These are phyloP conservation scores for Penicillium lagena DNA, from an alignment of 495 filamentous ascomycete species.

Conservation along the genomic window DNA sequence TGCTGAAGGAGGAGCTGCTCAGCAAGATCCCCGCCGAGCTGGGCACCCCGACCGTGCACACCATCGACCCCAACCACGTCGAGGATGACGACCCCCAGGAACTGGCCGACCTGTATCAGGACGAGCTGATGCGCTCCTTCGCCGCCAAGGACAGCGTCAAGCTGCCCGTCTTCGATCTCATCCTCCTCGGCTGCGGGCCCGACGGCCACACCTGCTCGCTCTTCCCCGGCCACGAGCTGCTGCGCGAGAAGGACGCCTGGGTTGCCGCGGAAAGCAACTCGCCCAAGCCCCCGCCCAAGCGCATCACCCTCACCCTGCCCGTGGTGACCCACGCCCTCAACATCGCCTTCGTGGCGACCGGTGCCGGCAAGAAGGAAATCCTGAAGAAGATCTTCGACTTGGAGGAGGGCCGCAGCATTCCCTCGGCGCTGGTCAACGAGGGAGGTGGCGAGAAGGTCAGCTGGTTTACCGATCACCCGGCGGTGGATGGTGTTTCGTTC, in stretches of 20 bases:
- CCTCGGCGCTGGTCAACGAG: conserved; percentile 81
- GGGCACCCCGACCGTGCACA: conserved; percentile 62
- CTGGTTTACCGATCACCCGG: conserved; percentile 88
- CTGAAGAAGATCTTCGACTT: conserved; percentile 85
- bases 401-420: conserved; percentile 67
- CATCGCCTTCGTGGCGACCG: conserved; percentile 88
- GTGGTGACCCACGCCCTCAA: conserved; percentile 78
- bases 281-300: conserved; percentile 84
- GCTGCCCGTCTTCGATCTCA: conserved; percentile 87
- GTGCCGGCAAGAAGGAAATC: conserved; percentile 81
- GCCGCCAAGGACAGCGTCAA: conserved; percentile 82
- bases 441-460: conserved; percentile 75
- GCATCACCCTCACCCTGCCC: conserved; percentile 87
- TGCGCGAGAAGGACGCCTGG: conserved; percentile 89
- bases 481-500: conserved; percentile 77
- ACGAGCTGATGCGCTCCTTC: conserved; percentile 75
- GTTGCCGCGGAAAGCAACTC: conserved; percentile 85
- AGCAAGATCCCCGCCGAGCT: conserved; percentile 70
- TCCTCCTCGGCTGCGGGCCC: conserved; percentile 87
- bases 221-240: conserved; percentile 81
- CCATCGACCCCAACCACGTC: conserved; percentile 67
- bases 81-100: conserved; percentile 83
- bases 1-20: conserved; percentile 80
- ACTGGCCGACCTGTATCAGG: conserved; percentile 89
- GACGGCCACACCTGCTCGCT: conserved; percentile 97